Evolutionary conservation across 2,329 filamentous ascomycete genomes (phyloP), one percentile per base, ranked within the genome.

Genomic region (Penicillium fuscoglaucum): DNA sequence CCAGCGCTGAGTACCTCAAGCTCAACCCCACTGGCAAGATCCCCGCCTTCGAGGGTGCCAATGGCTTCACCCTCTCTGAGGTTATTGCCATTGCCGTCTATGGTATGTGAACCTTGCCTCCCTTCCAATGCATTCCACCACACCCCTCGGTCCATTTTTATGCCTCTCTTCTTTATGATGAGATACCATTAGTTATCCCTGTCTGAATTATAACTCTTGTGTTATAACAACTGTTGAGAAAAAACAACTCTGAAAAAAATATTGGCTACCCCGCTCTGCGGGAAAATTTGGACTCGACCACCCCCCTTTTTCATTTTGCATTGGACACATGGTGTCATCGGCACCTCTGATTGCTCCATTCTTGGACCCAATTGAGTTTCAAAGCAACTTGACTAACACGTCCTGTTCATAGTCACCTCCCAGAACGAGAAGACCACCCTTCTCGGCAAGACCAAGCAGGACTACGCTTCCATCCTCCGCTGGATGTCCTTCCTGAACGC

Each of bases 341-440:
- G 46, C 56, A 45, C 46, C 52, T 52, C 56, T 55, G 21, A 64
- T 65, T 61, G 59, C 56, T 62, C 45, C 37, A 62, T 55, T 46
- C 41, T 39, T 59, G 54, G 39, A 58, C 52, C 46, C 46, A 49
- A 53, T 19, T 21, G 35, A 37, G 29, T 59, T 41, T 57, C 39
- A 57, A 53, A 48, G 57, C 55, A 57, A 47, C 57, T 60, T 47
- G 35, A 64, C 70, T 73, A 66, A 74, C 66, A 24, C 37, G 52
- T 58, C 61, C 60, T 67, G 60, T 51, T 51, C 59, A 54, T 60
- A 98, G 95, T 99, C 78, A 92, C 95, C 73, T 98, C 95, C 71
- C 95, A 99, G 84, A 99, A 99, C 80, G 95, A 98, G 89, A 98
- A 98, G 90, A 99, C 95, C 72, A 96, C 92, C 70, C 92, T 99